Conservation (phyloP, 1,284 basidiomycete genomes). For the Boletus sp. region DNA sequence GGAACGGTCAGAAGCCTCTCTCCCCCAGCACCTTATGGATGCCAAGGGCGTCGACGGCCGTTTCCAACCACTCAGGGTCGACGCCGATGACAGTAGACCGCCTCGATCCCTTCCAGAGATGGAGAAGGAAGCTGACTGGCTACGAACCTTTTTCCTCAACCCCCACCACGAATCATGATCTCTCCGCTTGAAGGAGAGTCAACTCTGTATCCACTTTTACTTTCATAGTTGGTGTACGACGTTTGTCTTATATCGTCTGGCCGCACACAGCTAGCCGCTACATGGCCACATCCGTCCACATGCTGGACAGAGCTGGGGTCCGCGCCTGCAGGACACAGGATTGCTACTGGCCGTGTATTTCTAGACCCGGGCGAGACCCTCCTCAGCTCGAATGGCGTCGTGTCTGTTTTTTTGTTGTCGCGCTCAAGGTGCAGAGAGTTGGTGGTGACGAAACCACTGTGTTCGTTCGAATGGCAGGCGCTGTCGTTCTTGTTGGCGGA, state of each 20-base stretch:
- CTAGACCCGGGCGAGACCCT: too few relatives aligned
- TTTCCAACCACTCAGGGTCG: slow-evolving; percentile 46
- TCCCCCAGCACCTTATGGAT: slow-evolving; percentile 40
- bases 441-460: slow-evolving; percentile 37
- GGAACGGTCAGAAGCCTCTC: slow-evolving; percentile 58
- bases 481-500: slow-evolving; percentile 12
- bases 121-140: slow-evolving; percentile 70
- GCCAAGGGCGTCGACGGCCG: slow-evolving; percentile 15
- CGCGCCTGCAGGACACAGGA: slow-evolving; percentile 30
- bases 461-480: slow-evolving; percentile 7
- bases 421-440: slow-evolving; percentile 38
- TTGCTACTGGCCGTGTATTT: slow-evolving; percentile 17
- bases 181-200: not conserved
- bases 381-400: slow-evolving; percentile 38
- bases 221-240: slow-evolving; percentile 11
- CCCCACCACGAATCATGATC: slow-evolving; percentile 7
- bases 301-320: slow-evolving; percentile 15
- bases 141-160: slow-evolving; percentile 47
- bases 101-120: slow-evolving; percentile 71
- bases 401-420: slow-evolving; percentile 38
- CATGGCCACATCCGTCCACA: slow-evolving; percentile 27
- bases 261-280: slow-evolving; percentile 21
- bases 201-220: not conserved
- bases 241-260: slow-evolving; percentile 17
- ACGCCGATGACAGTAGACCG: slow-evolving; percentile 66